Evolutionary conservation across 2,329 filamentous ascomycete genomes (phyloP).

Genomic region (Nemania bipapillata): DNA sequence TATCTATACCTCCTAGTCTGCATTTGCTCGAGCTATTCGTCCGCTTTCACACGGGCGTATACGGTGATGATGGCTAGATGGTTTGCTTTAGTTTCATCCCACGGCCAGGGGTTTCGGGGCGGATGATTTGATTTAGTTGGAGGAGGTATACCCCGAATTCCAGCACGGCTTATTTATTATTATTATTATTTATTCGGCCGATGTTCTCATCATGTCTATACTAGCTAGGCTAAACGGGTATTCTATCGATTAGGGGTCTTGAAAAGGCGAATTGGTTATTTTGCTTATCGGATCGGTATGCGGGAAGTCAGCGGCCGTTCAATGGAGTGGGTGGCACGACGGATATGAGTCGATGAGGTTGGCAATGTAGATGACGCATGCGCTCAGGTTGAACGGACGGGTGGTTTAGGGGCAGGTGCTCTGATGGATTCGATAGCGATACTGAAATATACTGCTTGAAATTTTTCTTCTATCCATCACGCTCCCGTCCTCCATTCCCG

Average conservation of each 20-base stretch:
- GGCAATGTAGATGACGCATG: conserved; percentile 1
- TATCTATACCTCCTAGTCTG: background rate
- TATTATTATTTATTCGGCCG: background rate
- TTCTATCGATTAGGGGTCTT: background rate
- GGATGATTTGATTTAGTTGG: conserved; percentile 5
- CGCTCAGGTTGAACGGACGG: conserved; percentile 3
- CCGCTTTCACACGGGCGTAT: background rate
- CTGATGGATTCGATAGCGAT: conserved; percentile 19
- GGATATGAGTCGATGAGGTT: conserved; percentile 6
- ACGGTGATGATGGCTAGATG: background rate
- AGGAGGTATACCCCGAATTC: background rate
- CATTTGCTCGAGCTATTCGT: background rate
- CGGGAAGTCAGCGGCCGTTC: background rate
- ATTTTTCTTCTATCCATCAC: background rate
- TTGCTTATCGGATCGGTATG: conserved; percentile 5
- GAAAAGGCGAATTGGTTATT: conserved; percentile 22
- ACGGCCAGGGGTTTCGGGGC: background rate
- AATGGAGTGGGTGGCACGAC: background rate
- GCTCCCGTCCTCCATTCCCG: background rate
- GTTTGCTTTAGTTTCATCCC: conserved; percentile 6
- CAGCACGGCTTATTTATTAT: background rate
- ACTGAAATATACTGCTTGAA: conserved; percentile 23
- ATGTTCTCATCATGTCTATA: conserved; percentile 21
- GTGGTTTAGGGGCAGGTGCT: background rate
- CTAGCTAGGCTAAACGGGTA: conserved; percentile 5